phyloP scores from a whole-genome alignment of 352 stramenopile species.

The Aphanomyces euteiches region DNA sequence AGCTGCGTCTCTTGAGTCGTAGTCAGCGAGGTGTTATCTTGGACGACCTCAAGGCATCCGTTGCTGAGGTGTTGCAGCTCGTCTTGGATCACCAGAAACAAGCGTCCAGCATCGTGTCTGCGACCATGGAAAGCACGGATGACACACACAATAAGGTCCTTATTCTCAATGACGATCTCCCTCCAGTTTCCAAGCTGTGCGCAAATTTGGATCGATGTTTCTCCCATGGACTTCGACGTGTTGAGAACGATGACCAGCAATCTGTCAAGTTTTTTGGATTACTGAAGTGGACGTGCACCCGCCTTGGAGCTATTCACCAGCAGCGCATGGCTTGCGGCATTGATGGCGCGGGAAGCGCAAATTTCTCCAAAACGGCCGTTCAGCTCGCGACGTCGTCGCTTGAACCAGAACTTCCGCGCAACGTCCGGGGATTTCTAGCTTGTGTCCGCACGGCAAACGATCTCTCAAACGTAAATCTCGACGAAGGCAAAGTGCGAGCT shows the following conservation, averaged over 20 bases:
- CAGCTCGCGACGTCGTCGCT: slow-evolving; percentile 70
- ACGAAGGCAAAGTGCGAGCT: slow-evolving; percentile 72
- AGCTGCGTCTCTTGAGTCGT: slow-evolving; percentile 65
- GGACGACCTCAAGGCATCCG: slow-evolving; percentile 68
- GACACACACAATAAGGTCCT: slow-evolving; percentile 52
- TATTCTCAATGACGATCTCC: slow-evolving; percentile 66
- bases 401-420: slow-evolving; percentile 60
- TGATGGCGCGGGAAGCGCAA: slow-evolving; percentile 55
- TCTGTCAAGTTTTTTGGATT: slow-evolving; percentile 84
- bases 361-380: slow-evolving; percentile 41
- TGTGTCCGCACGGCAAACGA: slow-evolving; percentile 52
- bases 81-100: slow-evolving; percentile 46
- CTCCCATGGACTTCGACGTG: slow-evolving; percentile 55
- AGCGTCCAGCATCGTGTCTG: slow-evolving; percentile 27
- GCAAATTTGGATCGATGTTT: slow-evolving; percentile 68
- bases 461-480: slow-evolving; percentile 61
- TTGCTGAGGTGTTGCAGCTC: slow-evolving; percentile 48
- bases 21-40: slow-evolving; percentile 73
- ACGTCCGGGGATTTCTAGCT: slow-evolving; percentile 62
- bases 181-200: slow-evolving; percentile 67
- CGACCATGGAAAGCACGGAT: slow-evolving; percentile 65
- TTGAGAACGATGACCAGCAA: slow-evolving; percentile 49
- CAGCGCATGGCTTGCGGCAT: slow-evolving; percentile 46
- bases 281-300: slow-evolving; percentile 81
- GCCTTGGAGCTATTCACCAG: slow-evolving; percentile 66